Conservation (phyloP, 371 early-diverging fungal genomes). For the Mucor velutinosus region DNA sequence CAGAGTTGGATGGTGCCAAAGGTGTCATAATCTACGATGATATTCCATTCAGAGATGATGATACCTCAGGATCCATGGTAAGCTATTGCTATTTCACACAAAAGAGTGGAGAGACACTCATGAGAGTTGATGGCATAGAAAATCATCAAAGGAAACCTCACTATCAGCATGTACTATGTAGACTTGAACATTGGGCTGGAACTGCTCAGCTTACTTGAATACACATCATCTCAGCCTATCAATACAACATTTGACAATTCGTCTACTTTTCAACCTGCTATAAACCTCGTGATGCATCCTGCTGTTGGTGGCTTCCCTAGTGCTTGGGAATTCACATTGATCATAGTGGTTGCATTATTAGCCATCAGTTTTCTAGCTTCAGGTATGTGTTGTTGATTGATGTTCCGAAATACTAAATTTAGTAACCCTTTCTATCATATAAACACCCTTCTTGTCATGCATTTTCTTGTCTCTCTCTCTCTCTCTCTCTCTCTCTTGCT, state of each 20-base stretch:
- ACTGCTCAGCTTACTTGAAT: constrained; percentile 27
- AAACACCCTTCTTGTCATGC: neutral
- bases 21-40: constrained; percentile 47
- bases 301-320: constrained; percentile 46
- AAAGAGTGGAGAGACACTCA: neutral
- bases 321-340: constrained; percentile 62
- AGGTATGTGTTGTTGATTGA: constrained; percentile 37
- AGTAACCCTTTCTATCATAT: constrained; percentile 6
- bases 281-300: constrained; percentile 42
- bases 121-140: constrained; percentile 18
- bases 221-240: constrained; percentile 15
- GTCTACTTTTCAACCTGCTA: constrained; percentile 27
- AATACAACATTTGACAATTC: constrained; percentile 8
- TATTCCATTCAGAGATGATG: constrained; percentile 40
- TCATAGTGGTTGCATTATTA: constrained; percentile 57
- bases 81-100: neutral
- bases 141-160: constrained; percentile 33
- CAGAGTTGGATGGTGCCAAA: constrained; percentile 39
- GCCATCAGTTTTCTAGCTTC: constrained; percentile 56
- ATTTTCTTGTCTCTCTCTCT: neutral
- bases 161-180: constrained; percentile 46
- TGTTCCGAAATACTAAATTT: constrained; percentile 9
- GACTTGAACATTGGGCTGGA: constrained; percentile 37
- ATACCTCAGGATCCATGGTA: constrained; percentile 26
- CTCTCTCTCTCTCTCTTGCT: constrained; percentile 9